Evolutionary conservation across 2,329 filamentous ascomycete genomes (phyloP).

Genomic region (Madurella mycetomatis): DNA sequence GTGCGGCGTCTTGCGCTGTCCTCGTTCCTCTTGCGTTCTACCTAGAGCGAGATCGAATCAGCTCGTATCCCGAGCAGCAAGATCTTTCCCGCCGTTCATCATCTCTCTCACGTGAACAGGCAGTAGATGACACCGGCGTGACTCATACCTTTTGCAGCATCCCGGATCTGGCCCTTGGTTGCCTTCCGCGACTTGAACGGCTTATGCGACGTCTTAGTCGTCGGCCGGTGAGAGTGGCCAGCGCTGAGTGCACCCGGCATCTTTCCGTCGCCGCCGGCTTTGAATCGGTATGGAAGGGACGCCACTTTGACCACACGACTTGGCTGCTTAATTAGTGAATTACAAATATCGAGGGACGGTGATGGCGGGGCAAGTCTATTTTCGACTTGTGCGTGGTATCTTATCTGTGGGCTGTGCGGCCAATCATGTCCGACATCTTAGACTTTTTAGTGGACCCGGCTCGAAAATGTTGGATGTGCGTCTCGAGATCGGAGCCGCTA

Average conservation of each 20-base stretch:
- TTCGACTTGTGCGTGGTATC: conserved; percentile 24
- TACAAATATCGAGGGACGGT: conserved; percentile 10
- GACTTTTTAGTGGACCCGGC: conserved; percentile 30
- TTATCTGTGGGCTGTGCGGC: conserved; percentile 22
- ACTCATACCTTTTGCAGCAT: conserved; percentile 70
- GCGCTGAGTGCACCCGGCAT: conserved; percentile 65
- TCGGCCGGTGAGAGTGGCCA: conserved; percentile 86
- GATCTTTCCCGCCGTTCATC: background rate
- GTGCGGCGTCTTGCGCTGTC: conserved; percentile 79
- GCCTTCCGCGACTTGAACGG: conserved; percentile 88
- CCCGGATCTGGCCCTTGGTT: conserved; percentile 81
- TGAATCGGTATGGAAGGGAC: conserved; percentile 81
- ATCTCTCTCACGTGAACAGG: background rate
- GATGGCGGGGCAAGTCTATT: conserved; percentile 26
- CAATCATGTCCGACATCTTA: conserved; percentile 2
- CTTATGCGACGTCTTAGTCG: conserved; percentile 85
- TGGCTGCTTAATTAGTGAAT: background rate
- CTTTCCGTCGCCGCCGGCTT: conserved; percentile 67
- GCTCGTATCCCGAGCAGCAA: background rate
- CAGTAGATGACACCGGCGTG: background rate
- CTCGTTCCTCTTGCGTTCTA: conserved; percentile 70
- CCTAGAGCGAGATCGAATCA: conserved; percentile 45
- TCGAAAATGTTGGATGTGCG: conserved; percentile 21
- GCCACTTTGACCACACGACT: conserved; percentile 45
- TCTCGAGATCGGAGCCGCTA: background rate